Base-by-base conservation (phyloP, 2,329 filamentous ascomycete species). In the Purpureocillium takamizusanense region DNA sequence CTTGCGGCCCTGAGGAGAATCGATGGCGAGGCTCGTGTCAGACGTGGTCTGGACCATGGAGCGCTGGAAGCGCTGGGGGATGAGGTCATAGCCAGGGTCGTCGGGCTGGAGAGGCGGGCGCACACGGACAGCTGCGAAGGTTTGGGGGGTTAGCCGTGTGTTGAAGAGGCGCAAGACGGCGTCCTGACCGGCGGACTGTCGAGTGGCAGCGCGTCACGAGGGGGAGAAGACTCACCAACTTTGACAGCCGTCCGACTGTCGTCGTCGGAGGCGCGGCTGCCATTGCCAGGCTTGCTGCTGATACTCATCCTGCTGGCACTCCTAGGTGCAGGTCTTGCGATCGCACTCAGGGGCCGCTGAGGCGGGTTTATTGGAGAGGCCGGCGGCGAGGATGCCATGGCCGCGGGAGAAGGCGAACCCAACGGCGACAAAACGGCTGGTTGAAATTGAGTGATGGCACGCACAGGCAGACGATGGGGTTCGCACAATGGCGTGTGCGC, bases 51-150 rank as follows among this genome's bases (percentile, higher is more conserved):
- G 88, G 45, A 94, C 88, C 70, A 90, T 95, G 30, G 89, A 83
- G 46, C 83, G 79, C 61, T 95, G 90, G 56, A 98, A 98, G 54
- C 92, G 81, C 61, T 95, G 89, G 12, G 92, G 92, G 41, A 98
- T 92, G 47, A 97, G 77, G 46, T 98, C 92, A 67, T 76, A 98
- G 45, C 89, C 90, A 6, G 92, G 92, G 60, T 98, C 92, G 48
- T 75, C 76, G 6, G 87, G 70, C 51, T 81, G 80, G 41, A 97
- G 72, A 38, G 90, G 83, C 35, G 92, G 92, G 51, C 92, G 86
- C 35, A 97, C 83, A 59, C 92, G 88, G 52, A 98, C 87, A 59
- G 84, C 92, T 97, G 59, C 21, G 21, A 25, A 15, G 41, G 13
- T 31, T 7, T 8, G 28, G 13, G 28, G 6, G 28, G 28, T 30